These are phyloP conservation scores for Pisolithus thermaeus DNA, from an alignment of 1,284 basidiomycete genomes.

Conservation along the genomic window DNA sequence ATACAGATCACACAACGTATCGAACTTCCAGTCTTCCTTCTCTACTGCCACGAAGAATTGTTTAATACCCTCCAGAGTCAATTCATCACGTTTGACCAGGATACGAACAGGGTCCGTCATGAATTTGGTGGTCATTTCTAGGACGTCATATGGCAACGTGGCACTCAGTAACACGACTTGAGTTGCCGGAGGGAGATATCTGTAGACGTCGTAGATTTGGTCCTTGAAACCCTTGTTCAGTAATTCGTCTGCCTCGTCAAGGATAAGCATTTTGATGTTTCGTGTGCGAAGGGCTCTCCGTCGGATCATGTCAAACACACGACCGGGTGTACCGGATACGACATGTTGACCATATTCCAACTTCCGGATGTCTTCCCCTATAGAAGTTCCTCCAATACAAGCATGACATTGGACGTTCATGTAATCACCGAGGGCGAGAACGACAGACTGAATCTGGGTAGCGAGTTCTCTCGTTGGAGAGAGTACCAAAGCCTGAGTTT, in stretches of 20 bases:
- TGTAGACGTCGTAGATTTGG: constrained; percentile 99
- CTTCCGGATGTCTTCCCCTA: constrained; percentile 98
- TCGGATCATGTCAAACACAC: constrained; percentile 99
- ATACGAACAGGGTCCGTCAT: constrained; percentile 99
- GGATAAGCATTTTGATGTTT: constrained; percentile 99
- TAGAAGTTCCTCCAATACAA: constrained; percentile 96
- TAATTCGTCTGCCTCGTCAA: constrained; percentile 97
- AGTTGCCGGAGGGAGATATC: constrained; percentile 96
- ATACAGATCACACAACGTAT: constrained; percentile 96
- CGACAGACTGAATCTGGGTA: constrained; percentile 97
- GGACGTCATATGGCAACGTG: constrained; percentile 95
- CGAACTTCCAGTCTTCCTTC: constrained; percentile 99
- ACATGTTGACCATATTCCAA: constrained; percentile 98
- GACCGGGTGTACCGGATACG: constrained; percentile 95
- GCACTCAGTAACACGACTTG: constrained; percentile 97
- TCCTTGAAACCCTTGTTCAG: constrained; percentile 99
- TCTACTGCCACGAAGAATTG: constrained; percentile 99
- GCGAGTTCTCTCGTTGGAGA: constrained; percentile 94
- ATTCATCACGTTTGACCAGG: constrained; percentile 98
- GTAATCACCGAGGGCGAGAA: constrained; percentile 96
- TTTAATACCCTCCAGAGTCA: constrained; percentile 99
- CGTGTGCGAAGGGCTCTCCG: constrained; percentile 89
- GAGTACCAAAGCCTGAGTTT: constrained; percentile 95
- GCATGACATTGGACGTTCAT: constrained; percentile 99
- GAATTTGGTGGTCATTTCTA: constrained; percentile 99